Conservation (phyloP, 75 land plant genomes). For the Azolla pinnata region DNA sequence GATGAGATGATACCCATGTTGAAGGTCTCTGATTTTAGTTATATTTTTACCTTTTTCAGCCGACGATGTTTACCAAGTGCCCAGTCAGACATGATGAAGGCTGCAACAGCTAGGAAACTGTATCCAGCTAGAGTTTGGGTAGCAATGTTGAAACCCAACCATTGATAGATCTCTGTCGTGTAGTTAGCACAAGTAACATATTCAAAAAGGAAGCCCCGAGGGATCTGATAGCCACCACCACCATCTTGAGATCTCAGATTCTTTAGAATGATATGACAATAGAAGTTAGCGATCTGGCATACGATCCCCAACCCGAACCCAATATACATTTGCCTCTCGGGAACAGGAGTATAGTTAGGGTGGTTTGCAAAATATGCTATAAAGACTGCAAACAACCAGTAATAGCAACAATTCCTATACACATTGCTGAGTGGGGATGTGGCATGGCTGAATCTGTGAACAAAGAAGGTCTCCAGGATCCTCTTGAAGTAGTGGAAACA, state of each 20-base stretch:
- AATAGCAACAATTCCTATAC: conserved; percentile 80
- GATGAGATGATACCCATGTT: not conserved
- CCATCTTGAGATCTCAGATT: conserved; percentile 65
- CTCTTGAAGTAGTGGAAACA: conserved; percentile 89
- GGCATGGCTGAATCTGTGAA: conserved; percentile 94
- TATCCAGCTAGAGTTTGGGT: conserved; percentile 92
- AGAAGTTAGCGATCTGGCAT: conserved; percentile 69
- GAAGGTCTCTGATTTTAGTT: too few relatives aligned
- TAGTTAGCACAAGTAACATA: conserved; percentile 95
- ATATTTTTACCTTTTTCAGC: conserved; percentile 71
- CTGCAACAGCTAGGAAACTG: conserved; percentile 70
- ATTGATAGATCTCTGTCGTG: conserved; percentile 95
- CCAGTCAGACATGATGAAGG: conserved; percentile 81
- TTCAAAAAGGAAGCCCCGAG: conserved; percentile 77
- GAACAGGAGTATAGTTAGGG: conserved; percentile 82
- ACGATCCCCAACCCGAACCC: conserved; percentile 76
- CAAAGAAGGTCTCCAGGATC: conserved; percentile 82
- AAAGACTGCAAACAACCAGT: conserved; percentile 78
- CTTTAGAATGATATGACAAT: conserved; percentile 69
- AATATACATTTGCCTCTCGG: conserved; percentile 76
- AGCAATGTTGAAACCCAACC: conserved; percentile 91
- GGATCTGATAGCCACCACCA: conserved; percentile 84
- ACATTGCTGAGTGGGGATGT: conserved; percentile 87
- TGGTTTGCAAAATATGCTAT: conserved; percentile 93
- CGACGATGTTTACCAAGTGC: conserved; percentile 89